Evolutionary conservation across 768 basidiomycete genomes (phyloP).

Genomic region (Leccinum pellstonianum): DNA sequence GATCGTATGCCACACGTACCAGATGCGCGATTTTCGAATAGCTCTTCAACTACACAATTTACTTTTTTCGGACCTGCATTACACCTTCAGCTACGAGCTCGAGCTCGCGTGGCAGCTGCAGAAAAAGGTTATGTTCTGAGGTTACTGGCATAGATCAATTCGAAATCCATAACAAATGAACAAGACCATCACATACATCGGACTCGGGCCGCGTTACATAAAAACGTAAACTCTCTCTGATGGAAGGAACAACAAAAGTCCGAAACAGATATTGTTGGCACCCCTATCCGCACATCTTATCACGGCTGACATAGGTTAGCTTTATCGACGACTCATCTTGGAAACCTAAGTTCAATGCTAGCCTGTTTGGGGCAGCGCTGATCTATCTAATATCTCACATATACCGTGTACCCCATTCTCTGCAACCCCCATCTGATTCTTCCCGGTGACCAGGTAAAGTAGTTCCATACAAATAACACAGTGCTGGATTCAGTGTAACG

Average conservation of each 20-base stretch:
- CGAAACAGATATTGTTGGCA: background rate
- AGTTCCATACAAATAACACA: background rate
- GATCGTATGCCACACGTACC: too few species aligned
- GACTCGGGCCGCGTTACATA: background rate
- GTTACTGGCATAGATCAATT: too few species aligned
- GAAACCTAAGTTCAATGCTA: background rate
- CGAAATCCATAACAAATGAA: too few species aligned
- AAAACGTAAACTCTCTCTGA: background rate
- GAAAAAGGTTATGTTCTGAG: too few species aligned
- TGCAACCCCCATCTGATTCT: background rate
- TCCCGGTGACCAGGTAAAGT: conserved; percentile 2
- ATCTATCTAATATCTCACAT: conserved; percentile 13
- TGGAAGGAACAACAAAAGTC: too few species aligned
- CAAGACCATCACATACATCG: too few species aligned
- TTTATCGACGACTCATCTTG: background rate
- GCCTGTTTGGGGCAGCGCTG: conserved; percentile 1
- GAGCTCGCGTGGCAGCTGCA: too few species aligned
- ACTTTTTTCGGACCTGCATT: too few species aligned
- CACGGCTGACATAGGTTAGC: background rate
- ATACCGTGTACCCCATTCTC: conserved; percentile 8
- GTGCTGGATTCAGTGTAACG: background rate
- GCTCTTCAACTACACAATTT: background rate
- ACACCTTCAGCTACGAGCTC: background rate
- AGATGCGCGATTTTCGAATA: background rate
- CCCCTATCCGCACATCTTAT: background rate